Evolutionary conservation across 2,329 filamentous ascomycete species (phyloP).

Genomic region (Thelonectria rubi): DNA sequence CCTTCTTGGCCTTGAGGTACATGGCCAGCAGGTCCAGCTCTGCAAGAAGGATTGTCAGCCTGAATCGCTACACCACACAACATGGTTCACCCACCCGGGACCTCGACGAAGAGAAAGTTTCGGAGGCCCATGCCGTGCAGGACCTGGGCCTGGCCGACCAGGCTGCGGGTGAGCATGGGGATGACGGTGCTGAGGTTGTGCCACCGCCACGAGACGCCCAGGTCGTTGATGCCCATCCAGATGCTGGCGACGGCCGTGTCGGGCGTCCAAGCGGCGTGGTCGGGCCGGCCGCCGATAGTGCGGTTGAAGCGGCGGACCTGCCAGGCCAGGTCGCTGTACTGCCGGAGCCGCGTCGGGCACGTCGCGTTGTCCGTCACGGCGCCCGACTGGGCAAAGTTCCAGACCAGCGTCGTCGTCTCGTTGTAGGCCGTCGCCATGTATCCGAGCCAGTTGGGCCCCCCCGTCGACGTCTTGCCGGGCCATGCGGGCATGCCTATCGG

Average conservation of each 20-base stretch:
- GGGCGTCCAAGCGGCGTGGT: constrained; percentile 2
- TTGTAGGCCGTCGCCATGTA: constrained; percentile 16
- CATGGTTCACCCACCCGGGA: not conserved
- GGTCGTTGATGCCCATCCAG: constrained; percentile 13
- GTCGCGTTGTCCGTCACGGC: constrained; percentile 1
- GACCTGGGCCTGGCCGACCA: not conserved
- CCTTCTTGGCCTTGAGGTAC: not conserved
- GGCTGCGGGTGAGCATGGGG: not conserved
- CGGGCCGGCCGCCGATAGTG: not conserved
- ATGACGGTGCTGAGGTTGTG: not conserved
- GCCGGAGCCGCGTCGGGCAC: not conserved
- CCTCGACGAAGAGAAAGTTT: not conserved
- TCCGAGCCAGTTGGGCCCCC: constrained; percentile 4
- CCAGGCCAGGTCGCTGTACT: constrained; percentile 3
- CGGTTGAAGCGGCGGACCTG: constrained; percentile 8
- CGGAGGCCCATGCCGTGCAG: not conserved
- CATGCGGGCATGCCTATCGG: constrained; percentile 1
- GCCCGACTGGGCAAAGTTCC: constrained; percentile 7
- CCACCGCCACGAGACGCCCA: not conserved
- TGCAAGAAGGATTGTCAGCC: not conserved
- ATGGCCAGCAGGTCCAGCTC: not conserved
- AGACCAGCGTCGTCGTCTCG: not conserved
- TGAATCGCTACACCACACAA: too few relatives aligned
- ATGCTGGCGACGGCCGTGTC: constrained; percentile 2
- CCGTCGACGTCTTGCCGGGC: constrained; percentile 5